Evolutionary conservation across 129 eudicot genomes (phyloP), one percentile per base, ranked within the genome.

Genomic region (Logfia minima): DNA sequence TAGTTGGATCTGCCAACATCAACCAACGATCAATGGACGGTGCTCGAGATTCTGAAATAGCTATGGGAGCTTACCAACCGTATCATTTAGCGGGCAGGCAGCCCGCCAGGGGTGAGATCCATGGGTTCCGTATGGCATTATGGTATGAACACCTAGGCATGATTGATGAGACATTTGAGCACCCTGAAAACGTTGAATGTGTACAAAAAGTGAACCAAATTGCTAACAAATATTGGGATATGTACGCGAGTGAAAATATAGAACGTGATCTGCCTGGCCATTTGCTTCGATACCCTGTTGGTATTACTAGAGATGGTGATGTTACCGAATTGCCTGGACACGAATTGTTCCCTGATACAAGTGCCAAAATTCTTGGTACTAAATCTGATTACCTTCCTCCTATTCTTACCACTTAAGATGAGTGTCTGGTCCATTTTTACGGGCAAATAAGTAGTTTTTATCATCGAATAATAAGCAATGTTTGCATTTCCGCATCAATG

Each of bases 131-230:
- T 8, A 90, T 90, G 96, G 84, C 96, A 22, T 66, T 91, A 48
- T 91, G 97, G 97, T 91, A 91, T 8, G 97, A 91, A 76, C 94
- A 91, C 88, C 90, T 91, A 19, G 93, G 97, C 79, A 86, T 88
- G 94, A 80, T 88, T 7, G 92, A 91, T 37, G 86, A 85, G 3
- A 37, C 75, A 10, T 91, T 91, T 75, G 76, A 78, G 48, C 76
- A 79, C 43, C 97, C 97, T 22, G 90, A 88, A 43, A 86, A 84
- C 37, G 82, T 39, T 39, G 83, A 86, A 51, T 91, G 97, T 56
- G 85, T 80, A 13, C 48, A 45, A 67, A 91, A 91, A 63, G 91
- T 91, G 64, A 91, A 91, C 66, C 35, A 82, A 45, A 64, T 88
- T 5, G 97, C 97, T 4, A 94, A 91, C 51, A 91, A 86, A 67